Base-by-base conservation (phyloP, 768 basidiomycete species). In the Kondoa subrosea region DNA sequence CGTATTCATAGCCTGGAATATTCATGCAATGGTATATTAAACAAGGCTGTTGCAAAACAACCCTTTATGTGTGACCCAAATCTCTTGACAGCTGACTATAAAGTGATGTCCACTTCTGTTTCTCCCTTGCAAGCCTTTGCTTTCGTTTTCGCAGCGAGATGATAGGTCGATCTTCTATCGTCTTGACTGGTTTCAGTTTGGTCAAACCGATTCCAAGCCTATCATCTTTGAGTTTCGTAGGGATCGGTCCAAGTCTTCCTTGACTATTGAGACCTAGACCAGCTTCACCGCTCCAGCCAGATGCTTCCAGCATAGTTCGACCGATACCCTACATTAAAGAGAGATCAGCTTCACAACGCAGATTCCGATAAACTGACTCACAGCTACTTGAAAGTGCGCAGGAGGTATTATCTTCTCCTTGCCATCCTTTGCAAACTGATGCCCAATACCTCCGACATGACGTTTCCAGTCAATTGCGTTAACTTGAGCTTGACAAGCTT, bases 1-100 rank as follows among this genome's bases (percentile, higher is more conserved):
- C 69, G 57, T 34, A 69, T 27, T 17, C 30, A 27, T 62, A 69
- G 29, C 69, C 69, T 32, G 67, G 61, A 16, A 63, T 4, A 4
- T 59, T 30, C 58, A 59, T n/a, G n/a, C n/a, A n/a, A n/a, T n/a
- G n/a, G n/a, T n/a, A 50, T 21, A 50, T 21, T 50, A 50, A 50
- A 21, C 12, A 21, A 8, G 40, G 40, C 40, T 8, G 8, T 50
- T 21, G 40, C 12, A 8, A 21, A 21, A 8, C 8, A 8, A 50
- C 12, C 40, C 21, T 21, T 50, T 8, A 50, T 21, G 21, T 50
- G 40, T 50, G 21, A 8, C 40, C 8, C 40, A 50, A 50, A 8
- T 21, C 40, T 50, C 40, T 50, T 50, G 40, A 50, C 8, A 50
- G 8, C 8, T 50, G 12, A 50, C 40, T 50, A 50, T 50, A 50